phyloP scores from a whole-genome alignment of 257 asterid species.

The Sherardia arvensis region DNA sequence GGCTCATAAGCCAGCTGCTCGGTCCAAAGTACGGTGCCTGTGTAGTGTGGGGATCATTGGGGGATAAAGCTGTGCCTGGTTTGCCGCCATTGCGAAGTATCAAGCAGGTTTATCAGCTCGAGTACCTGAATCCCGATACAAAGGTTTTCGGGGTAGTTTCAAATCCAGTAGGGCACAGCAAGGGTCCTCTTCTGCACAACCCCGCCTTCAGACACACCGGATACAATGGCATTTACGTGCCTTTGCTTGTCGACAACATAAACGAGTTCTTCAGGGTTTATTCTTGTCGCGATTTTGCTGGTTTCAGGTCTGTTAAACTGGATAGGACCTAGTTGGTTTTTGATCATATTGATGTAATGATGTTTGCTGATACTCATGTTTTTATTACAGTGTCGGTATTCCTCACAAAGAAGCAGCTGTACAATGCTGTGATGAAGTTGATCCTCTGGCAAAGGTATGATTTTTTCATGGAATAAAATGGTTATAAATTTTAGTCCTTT shows the following conservation, averaged over 20 bases:
- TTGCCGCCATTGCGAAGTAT: slow-evolving; percentile 50
- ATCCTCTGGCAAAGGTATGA: slow-evolving; percentile 67
- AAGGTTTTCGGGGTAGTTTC: slow-evolving; percentile 54
- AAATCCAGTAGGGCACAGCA: slow-evolving; percentile 63
- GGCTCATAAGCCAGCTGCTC: slow-evolving; percentile 57
- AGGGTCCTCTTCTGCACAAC: slow-evolving; percentile 67
- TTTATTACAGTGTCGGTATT: slow-evolving; percentile 46
- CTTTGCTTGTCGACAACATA: slow-evolving; percentile 52
- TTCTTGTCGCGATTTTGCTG: slow-evolving; percentile 52
- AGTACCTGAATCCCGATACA: slow-evolving; percentile 40
- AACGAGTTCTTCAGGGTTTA: slow-evolving; percentile 52
- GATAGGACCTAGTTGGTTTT: neutral
- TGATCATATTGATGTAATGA: neutral
- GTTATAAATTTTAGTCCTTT: too few relatives aligned
- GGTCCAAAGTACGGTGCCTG: slow-evolving; percentile 70
- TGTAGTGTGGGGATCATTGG: slow-evolving; percentile 37
- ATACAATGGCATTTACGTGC: slow-evolving; percentile 61
- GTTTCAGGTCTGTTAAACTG: slow-evolving; percentile 43
- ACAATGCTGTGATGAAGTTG: slow-evolving; percentile 58
- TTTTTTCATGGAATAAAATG: neutral
- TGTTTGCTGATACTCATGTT: slow-evolving; percentile 1
- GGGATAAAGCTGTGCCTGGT: slow-evolving; percentile 34
- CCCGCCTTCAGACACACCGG: slow-evolving; percentile 51
- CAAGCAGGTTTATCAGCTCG: slow-evolving; percentile 43
- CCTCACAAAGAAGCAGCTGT: slow-evolving; percentile 69